These are phyloP conservation scores for Candida pseudofarinosa DNA, from an alignment of 805 yeast genomes.

Conservation along the genomic window DNA sequence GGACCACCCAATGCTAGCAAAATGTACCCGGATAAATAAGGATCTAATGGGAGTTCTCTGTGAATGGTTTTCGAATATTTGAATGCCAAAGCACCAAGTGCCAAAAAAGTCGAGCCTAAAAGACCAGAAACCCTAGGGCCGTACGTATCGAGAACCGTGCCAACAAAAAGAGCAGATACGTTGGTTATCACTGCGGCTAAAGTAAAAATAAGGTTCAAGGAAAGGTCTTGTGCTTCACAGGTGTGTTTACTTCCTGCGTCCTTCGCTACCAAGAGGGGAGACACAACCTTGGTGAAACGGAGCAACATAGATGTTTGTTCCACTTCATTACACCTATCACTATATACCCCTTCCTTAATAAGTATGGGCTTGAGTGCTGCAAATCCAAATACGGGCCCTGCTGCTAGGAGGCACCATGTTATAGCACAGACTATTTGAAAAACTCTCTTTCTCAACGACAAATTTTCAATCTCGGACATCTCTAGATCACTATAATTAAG, in stretches of 20 bases:
- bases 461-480: constrained; percentile 5
- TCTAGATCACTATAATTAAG: neutral
- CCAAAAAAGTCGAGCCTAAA: constrained; percentile 60
- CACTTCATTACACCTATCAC: constrained; percentile 46
- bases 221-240: constrained; percentile 79
- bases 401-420: constrained; percentile 83
- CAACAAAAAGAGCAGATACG: constrained; percentile 77
- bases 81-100: constrained; percentile 50
- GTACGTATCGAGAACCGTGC: constrained; percentile 66
- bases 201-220: constrained; percentile 78
- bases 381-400: constrained; percentile 93
- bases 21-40: constrained; percentile 70
- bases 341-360: constrained; percentile 72
- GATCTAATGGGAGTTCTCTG: constrained; percentile 40
- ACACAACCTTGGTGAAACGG: neutral
- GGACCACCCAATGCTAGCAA: constrained; percentile 89
- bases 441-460: constrained; percentile 25
- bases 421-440: constrained; percentile 71
- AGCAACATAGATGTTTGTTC: neutral
- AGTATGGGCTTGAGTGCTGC: constrained; percentile 89
- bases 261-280: constrained; percentile 5
- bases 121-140: constrained; percentile 83
- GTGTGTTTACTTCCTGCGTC: constrained; percentile 76
- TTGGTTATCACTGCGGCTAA: constrained; percentile 85
- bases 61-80: constrained; percentile 32